phyloP scores from a whole-genome alignment of 768 basidiomycete species.

The Suillus luteus region DNA sequence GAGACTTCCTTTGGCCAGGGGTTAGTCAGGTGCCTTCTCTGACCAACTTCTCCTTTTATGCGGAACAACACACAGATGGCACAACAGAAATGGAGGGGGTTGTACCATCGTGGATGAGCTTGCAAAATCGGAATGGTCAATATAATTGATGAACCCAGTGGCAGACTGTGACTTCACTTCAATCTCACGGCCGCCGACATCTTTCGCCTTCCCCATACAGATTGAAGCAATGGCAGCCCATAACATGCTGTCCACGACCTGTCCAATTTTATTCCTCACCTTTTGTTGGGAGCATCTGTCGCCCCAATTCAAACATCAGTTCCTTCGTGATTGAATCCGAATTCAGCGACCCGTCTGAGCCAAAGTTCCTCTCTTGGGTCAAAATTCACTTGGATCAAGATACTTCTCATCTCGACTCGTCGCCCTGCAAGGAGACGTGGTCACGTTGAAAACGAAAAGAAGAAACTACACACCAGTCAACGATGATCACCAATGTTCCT shows the following conservation, averaged over 20 bases:
- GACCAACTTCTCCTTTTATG: background rate
- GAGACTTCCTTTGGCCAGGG: background rate
- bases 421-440: slow-evolving; percentile 16
- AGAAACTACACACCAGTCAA: slow-evolving; percentile 19
- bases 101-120: background rate
- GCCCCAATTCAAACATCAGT: slow-evolving; percentile 10
- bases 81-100: background rate
- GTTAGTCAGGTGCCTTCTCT: background rate
- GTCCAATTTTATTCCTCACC: too few species aligned
- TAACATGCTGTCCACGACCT: slow-evolving; percentile 15
- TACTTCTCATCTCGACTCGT: slow-evolving; percentile 12
- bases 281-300: background rate
- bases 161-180: background rate
- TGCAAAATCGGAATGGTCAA: background rate
- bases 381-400: slow-evolving; percentile 22
- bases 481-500: slow-evolving; percentile 27
- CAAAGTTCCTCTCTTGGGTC: slow-evolving; percentile 34
- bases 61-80: background rate
- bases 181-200: background rate
- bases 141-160: background rate
- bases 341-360: slow-evolving; percentile 14
- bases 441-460: background rate
- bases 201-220: slow-evolving; percentile 13
- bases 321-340: background rate
- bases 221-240: slow-evolving; percentile 17